These are phyloP conservation scores for Flueggea neowawraea DNA, from an alignment of 441 rosid genomes.

Conservation along the genomic window DNA sequence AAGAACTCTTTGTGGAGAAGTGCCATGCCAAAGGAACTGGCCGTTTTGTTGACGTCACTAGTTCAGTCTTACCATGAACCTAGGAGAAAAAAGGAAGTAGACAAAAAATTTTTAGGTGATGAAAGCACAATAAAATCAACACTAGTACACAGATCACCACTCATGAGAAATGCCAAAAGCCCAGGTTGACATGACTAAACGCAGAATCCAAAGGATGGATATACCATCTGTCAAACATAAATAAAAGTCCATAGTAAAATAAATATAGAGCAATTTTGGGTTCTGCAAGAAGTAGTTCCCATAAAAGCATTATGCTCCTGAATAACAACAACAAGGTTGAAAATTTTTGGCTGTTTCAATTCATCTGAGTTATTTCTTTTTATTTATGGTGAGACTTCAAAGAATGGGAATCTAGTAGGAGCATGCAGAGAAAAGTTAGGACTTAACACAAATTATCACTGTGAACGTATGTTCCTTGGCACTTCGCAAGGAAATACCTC, in stretches of 20 bases:
- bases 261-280: neutral
- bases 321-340: neutral
- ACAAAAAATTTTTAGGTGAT: neutral
- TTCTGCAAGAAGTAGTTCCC: neutral
- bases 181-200: conserved; percentile 6
- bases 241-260: neutral
- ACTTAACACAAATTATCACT: neutral
- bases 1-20: conserved; percentile 76
- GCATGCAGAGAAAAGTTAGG: conserved; percentile 2
- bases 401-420: neutral
- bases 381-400: neutral
- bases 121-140: conserved; percentile 1
- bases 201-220: too few species aligned
- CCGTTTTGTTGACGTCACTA: conserved; percentile 80
- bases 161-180: conserved; percentile 12
- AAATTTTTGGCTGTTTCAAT: neutral
- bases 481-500: conserved; percentile 48
- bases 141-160: conserved; percentile 6
- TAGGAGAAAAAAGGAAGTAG: conserved; percentile 26
- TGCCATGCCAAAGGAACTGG: conserved; percentile 98
- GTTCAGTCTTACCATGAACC: conserved; percentile 94
- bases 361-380: neutral
- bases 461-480: neutral
- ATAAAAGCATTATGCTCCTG: neutral
- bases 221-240: neutral